Conservation (phyloP, 208 protist genomes). For the Porcisia hertigi region DNA sequence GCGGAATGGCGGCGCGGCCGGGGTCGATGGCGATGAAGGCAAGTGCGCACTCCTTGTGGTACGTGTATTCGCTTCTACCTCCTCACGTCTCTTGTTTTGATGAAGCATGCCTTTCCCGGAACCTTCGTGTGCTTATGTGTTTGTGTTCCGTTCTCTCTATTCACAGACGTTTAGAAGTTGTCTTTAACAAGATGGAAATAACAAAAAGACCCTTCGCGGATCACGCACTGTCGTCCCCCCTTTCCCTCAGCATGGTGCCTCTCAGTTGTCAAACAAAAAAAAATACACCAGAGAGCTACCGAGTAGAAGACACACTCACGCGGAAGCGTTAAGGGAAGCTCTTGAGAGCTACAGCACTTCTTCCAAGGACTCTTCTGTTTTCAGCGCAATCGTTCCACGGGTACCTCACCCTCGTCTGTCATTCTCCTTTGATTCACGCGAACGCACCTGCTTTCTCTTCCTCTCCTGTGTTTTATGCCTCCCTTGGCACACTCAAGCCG, state of each 20-base stretch:
- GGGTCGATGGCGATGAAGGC: too few species aligned
- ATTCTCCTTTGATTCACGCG: neutral
- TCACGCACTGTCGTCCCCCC: too few species aligned
- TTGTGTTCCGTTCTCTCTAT: neutral
- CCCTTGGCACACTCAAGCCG: neutral
- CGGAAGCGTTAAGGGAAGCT: too few species aligned
- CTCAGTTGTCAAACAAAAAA: too few species aligned
- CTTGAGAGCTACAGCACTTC: too few species aligned
- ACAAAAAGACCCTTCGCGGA: neutral
- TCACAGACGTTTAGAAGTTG: neutral
- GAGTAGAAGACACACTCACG: too few species aligned
- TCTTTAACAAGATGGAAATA: neutral
- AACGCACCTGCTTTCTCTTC: neutral
- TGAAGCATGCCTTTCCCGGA: neutral
- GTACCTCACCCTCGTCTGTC: neutral
- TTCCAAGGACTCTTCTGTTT: too few species aligned
- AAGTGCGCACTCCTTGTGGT: neutral
- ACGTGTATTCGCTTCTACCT: neutral
- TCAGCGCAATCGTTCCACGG: too few species aligned
- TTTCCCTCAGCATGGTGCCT: too few species aligned
- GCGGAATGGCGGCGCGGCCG: too few species aligned
- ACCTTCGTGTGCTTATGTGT: too few species aligned
- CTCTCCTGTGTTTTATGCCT: neutral
- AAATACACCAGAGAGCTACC: too few species aligned
- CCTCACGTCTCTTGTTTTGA: neutral